Evolutionary conservation across 2,329 filamentous ascomycete species (phyloP), one percentile per base, ranked within the genome.

Genomic region (Trichoderma lentiforme): DNA sequence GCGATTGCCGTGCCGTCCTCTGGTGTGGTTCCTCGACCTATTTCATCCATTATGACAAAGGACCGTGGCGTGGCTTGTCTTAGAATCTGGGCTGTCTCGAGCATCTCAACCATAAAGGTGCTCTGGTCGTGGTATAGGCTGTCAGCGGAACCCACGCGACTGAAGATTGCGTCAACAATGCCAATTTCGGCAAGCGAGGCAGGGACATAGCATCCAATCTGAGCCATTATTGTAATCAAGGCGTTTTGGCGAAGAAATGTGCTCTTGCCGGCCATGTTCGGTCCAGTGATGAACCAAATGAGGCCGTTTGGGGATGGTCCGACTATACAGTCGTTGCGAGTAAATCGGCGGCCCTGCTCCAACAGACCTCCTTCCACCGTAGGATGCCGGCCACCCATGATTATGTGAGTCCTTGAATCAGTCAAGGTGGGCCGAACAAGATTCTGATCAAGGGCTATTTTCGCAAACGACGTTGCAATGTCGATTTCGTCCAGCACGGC

Each of bases 61-160:
- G 92, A 96, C 28, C 91, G 88, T 1, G 90, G 83, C 1, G 95
- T 98, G 0, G 96, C 95, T 75, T 93, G 87, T 73, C 92, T 93
- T 67, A 99, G 86, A 68, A 99, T 99, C 30, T 92, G 88, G 2
- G 95, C 95, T 24, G 96, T 97, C 82, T 99, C 96, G 2, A 98
- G 87, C 96, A 99, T 99, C 83, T 99, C 96, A 1, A 98, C 94
- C 96, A 99, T 98, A 82, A 99, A 99, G 0, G 97, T 99, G 68
- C 94, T 97, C 81, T 98, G 95, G 83, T 97, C 93, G 65, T 90
- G 89, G 83, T 93, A 98, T n/a, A 99, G 86, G 79, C 97, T 95
- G 81, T 99, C 97, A 2, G 95, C 96, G 1, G 94, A 97, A 2
- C 96, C 96, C 26, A 97, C 92, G 79, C 96, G 93, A 79, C 92